Base-by-base conservation (phyloP, 2,329 filamentous ascomycete species). In the Fusarium drepaniforme region DNA sequence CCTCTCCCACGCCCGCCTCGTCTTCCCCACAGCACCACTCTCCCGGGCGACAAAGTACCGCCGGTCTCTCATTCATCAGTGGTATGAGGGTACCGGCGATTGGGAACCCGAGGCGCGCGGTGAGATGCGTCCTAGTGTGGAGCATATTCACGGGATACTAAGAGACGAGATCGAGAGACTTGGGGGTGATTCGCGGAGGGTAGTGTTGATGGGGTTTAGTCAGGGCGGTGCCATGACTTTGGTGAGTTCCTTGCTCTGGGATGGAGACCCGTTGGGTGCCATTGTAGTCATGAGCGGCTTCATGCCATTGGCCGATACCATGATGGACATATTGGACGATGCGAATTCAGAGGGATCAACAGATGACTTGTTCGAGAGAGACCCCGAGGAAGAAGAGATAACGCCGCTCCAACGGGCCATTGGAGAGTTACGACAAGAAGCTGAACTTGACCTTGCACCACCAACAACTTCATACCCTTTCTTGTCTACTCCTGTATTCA, bases 221-320 rank as follows among this genome's bases (percentile, higher is more conserved):
- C 88, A 90, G 72, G 89, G 89, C 0, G 88, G 87, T 72, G 88
- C 88, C 4, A 85, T 85, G 49, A 79, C 83, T 0, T 68, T 90
- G 68, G 75, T 83, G 21, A 80, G 84, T 12, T 71, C 85, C 66
- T 67, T 90, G 65, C 78, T 85, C 3, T 87, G 86, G 86, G 81
- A 85, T 12, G 85, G 83, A 0, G 75, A 78, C 18, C 63, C 79
- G 3, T 67, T 88, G 37, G 85, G 80, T 0, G 86, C 78, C 0
- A 74, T 81, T 15, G 77, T 87, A 8, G 85, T 84, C 0, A 84
- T 89, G 83, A 85, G 85, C 66, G 86, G 86, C 0, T 88, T 83
- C 75, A 74, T 88, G 64, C 87, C 87, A 0, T 84, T 86, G 68
- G 76, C 77, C n/a, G 77, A 77, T 23, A 69, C 71, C 12, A 67